Conservation (phyloP, 768 basidiomycete genomes). For the Rhizopogon vesiculosus region DNA sequence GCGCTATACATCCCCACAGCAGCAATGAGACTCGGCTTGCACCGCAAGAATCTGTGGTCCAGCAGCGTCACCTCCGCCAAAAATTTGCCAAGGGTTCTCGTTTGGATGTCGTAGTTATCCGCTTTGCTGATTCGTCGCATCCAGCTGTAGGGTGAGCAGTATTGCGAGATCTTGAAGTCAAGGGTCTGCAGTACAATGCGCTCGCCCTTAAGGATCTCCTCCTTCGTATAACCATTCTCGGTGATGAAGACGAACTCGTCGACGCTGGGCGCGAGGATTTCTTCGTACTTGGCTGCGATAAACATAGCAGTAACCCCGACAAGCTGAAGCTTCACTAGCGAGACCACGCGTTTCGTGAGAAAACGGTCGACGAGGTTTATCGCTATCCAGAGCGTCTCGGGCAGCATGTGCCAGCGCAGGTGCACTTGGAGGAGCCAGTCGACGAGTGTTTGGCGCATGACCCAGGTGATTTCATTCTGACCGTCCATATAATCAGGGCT, state of each 20-base stretch:
- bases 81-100: constrained; percentile 95
- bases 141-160: constrained; percentile 99
- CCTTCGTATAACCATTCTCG: constrained; percentile 87
- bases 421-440: constrained; percentile 99
- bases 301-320: constrained; percentile 99
- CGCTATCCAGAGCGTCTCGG: constrained; percentile 98
- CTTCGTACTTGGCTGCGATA: constrained; percentile 98
- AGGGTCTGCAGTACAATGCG: constrained; percentile 93
- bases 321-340: constrained; percentile 86
- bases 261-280: constrained; percentile 93
- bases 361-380: constrained; percentile 96
- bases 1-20: constrained; percentile 98
- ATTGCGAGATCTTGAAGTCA: constrained; percentile 93
- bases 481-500: constrained; percentile 90
- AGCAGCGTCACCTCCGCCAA: constrained; percentile 93
- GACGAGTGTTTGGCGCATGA: constrained; percentile 93
- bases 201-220: constrained; percentile 98
- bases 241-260: constrained; percentile 99
- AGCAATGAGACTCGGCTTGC: constrained; percentile 89
- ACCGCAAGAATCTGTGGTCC: constrained; percentile 88
- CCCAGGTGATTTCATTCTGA: constrained; percentile 90
- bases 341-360: constrained; percentile 83
- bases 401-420: constrained; percentile 97
- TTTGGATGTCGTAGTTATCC: constrained; percentile 98
- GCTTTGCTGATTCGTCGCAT: constrained; percentile 98